Conservation (phyloP, 768 basidiomycete species). For the Lactarius psammicola region DNA sequence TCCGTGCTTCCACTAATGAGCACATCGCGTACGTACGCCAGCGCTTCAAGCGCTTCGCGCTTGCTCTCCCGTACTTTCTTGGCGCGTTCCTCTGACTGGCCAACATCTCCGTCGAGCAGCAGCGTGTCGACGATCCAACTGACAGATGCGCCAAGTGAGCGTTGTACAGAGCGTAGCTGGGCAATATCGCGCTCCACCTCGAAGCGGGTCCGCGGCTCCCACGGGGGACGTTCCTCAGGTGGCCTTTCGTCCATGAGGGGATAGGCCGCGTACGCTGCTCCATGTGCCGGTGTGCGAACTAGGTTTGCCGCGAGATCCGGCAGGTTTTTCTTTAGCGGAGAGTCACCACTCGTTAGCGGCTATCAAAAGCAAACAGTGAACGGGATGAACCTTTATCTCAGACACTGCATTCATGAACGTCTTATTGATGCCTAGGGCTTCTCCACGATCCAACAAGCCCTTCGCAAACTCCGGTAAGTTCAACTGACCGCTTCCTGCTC, state of each 20-base stretch:
- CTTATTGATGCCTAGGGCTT: constrained; percentile 81
- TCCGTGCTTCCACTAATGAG: constrained; percentile 52
- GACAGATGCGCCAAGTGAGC: constrained; percentile 64
- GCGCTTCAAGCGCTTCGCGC: constrained; percentile 68
- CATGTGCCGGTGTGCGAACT: constrained; percentile 48
- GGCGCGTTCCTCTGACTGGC: constrained; percentile 42
- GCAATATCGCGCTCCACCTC: constrained; percentile 67
- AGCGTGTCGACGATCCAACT: constrained; percentile 74
- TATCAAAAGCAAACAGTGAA: constrained; percentile 1
- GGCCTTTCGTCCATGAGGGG: constrained; percentile 62
- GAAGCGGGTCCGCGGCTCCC: constrained; percentile 67
- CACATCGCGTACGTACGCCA: constrained; percentile 76
- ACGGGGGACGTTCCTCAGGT: constrained; percentile 57
- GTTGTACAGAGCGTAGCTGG: constrained; percentile 55
- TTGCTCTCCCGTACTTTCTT: constrained; percentile 45
- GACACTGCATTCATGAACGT: constrained; percentile 78
- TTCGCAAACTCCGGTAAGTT: constrained; percentile 71
- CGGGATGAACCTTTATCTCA: constrained; percentile 61
- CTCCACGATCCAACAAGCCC: constrained; percentile 70
- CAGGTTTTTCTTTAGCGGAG: constrained; percentile 49
- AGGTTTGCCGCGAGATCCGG: constrained; percentile 78
- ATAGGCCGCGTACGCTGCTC: constrained; percentile 48
- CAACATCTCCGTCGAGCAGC: constrained; percentile 51
- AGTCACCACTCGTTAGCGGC: constrained; percentile 18
- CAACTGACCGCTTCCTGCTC: constrained; percentile 38